These are phyloP conservation scores for Schizosaccharomyces cryophilus DNA, from an alignment of 805 yeast genomes.

Conservation along the genomic window DNA sequence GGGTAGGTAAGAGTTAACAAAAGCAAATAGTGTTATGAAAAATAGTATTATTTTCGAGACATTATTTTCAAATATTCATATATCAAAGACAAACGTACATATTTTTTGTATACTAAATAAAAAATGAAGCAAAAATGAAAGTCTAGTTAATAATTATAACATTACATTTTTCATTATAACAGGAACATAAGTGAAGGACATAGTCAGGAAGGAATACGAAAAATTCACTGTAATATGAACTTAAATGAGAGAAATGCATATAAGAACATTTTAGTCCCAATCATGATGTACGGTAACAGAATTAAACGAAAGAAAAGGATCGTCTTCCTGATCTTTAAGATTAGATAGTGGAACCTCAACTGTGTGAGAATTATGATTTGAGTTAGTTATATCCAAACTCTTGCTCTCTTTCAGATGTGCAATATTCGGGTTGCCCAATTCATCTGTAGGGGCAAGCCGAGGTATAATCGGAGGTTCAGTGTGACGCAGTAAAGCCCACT, in stretches of 20 bases:
- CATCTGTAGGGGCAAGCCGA: constrained; percentile 32
- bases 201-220: not conserved
- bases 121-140: no score
- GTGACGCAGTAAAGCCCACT: constrained; percentile 86
- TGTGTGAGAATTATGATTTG: not conserved
- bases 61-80: no score
- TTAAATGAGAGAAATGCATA: not conserved
- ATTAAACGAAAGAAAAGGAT: constrained; percentile 67
- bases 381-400: constrained; percentile 13
- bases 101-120: no score
- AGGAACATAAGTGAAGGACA: no score
- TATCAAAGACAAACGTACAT: no score
- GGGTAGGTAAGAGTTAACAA: no score
- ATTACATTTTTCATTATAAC: no score
- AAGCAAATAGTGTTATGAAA: no score
- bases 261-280: not conserved
- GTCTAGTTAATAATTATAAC: no score
- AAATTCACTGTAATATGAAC: not conserved
- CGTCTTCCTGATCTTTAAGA: constrained; percentile 14
- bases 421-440: constrained; percentile 11
- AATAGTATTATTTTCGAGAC: no score
- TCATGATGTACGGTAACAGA: constrained; percentile 69
- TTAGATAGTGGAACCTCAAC: constrained; percentile 1
- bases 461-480: constrained; percentile 94
- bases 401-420: constrained; percentile 12